A percentile compares a stretch with the other conserved stretches of the same genome.
These are phyloP conservation scores for Suillus fuscotomentosus DNA, from an alignment of 768 basidiomycete genomes.

Conservation along the genomic window DNA sequence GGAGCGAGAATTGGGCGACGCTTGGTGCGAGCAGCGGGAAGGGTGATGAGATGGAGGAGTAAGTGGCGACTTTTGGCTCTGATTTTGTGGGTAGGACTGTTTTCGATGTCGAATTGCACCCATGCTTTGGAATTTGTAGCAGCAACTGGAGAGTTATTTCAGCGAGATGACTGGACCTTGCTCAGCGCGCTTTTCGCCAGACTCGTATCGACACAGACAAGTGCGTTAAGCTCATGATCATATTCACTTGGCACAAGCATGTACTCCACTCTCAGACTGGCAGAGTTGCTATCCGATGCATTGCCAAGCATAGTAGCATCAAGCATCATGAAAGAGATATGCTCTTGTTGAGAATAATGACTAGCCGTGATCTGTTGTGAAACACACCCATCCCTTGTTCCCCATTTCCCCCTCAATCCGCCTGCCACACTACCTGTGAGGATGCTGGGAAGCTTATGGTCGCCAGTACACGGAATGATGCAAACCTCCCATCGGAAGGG, in stretches of 20 bases:
- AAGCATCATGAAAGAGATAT: background rate
- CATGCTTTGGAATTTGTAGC: background rate
- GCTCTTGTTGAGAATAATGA: background rate
- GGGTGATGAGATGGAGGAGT: slow-evolving; percentile 27
- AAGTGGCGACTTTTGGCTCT: background rate
- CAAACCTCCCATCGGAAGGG: slow-evolving; percentile 62
- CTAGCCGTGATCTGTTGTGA: background rate
- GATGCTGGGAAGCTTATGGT: slow-evolving; percentile 68
- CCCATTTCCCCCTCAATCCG: slow-evolving; percentile 50
- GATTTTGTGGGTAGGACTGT: background rate
- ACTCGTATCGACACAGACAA: background rate
- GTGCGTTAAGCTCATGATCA: no score
- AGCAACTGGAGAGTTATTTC: background rate
- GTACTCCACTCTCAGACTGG: background rate
- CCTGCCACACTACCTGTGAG: slow-evolving; percentile 59
- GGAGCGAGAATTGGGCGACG: slow-evolving; percentile 57
- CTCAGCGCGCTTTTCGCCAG: background rate
- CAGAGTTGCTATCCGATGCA: background rate
- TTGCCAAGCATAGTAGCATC: background rate
- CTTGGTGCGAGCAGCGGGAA: slow-evolving; percentile 2
- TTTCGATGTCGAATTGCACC: background rate
- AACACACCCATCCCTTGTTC: no score
- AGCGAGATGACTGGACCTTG: background rate
- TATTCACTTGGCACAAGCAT: background rate
- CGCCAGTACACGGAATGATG: slow-evolving; percentile 54